These are phyloP conservation scores for Arthrobotrys musiformis DNA, from an alignment of 2,329 filamentous ascomycete species.

Conservation along the genomic window DNA sequence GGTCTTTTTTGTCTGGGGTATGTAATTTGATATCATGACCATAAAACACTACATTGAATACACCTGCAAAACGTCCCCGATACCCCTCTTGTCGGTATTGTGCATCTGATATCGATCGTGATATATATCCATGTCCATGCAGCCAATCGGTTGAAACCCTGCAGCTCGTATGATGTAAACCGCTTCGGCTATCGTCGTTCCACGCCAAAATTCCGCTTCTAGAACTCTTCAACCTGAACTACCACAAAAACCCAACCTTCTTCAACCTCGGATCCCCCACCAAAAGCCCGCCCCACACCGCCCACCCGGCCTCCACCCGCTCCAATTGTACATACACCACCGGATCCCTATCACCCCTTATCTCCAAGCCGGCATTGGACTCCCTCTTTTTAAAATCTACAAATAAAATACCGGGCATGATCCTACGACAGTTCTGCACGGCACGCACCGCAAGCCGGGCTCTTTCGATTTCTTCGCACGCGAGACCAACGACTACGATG, in stretches of 20 bases:
- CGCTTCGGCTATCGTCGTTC: slow-evolving; percentile 44
- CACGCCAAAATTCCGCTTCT: slow-evolving; percentile 7
- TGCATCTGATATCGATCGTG: not conserved
- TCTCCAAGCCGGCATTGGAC: slow-evolving; percentile 27
- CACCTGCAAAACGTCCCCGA: too few relatives aligned
- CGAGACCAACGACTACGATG: slow-evolving; percentile 30
- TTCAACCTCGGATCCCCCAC: slow-evolving; percentile 46
- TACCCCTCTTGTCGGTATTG: too few relatives aligned
- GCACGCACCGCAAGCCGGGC: slow-evolving; percentile 47
- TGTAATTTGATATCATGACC: not conserved
- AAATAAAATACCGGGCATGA: slow-evolving; percentile 41
- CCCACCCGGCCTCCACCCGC: not conserved
- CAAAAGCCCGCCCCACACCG: slow-evolving; percentile 16
- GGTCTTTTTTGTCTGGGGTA: not conserved
- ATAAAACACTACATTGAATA: too few relatives aligned
- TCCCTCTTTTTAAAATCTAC: not conserved
- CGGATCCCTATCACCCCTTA: not conserved
- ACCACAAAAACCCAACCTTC: slow-evolving; percentile 47
- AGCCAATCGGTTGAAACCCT: slow-evolving; percentile 47
- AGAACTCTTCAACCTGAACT: slow-evolving; percentile 30
- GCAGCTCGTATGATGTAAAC: slow-evolving; percentile 32
- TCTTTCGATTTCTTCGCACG: slow-evolving; percentile 31
- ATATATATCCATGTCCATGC: too few relatives aligned
- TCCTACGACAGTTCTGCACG: slow-evolving; percentile 51
- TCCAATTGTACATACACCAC: slow-evolving; percentile 24